Base-by-base conservation (phyloP, 257 asterid genomes). In the Dorcoceras hygrometricum region DNA sequence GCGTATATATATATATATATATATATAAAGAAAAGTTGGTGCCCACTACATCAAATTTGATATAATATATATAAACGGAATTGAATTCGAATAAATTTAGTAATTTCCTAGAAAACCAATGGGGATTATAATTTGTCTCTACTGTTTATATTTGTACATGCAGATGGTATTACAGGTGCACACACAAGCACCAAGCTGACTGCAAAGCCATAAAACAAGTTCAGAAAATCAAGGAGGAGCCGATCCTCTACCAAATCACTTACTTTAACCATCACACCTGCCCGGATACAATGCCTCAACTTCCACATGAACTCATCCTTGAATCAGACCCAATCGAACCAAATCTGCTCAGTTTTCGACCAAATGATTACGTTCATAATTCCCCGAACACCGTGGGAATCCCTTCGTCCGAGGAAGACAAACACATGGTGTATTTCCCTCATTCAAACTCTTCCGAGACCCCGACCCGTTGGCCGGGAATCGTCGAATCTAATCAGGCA, bases 91-190 rank as follows among this genome's bases (percentile, higher is more conserved):
- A n/a, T n/a, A n/a, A n/a, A n/a, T n/a, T n/a, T n/a, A n/a, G n/a
- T n/a, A n/a, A n/a, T n/a, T n/a, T n/a, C n/a, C n/a, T n/a, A n/a
- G n/a, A n/a, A n/a, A n/a, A n/a, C n/a, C n/a, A n/a, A n/a, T n/a
- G n/a, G n/a, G n/a, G 29, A 26, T 1, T 26, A 4, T 4, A 26
- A 31, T 34, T 34, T 39, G 18, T 12, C 12, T 12, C 12, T 39
- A 34, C 51, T 39, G 54, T 57, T 18, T 18, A 20, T 39, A 50
- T 50, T n/a, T 57, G 43, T 20, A 5, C 54, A 46, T 46, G 8
- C 77, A 90, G 97, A 79, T 81, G 93, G 71, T 90, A 90, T 56
- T 90, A 23, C 39, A 84, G 96, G 80, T 90, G 97, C 75, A 80
- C 90, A 28, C 80, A 83, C 87, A 91, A 81, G 81, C 1, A n/a